Evolutionary conservation across 1,284 basidiomycete genomes (phyloP).

Genomic region (Dichomitus squalens): DNA sequence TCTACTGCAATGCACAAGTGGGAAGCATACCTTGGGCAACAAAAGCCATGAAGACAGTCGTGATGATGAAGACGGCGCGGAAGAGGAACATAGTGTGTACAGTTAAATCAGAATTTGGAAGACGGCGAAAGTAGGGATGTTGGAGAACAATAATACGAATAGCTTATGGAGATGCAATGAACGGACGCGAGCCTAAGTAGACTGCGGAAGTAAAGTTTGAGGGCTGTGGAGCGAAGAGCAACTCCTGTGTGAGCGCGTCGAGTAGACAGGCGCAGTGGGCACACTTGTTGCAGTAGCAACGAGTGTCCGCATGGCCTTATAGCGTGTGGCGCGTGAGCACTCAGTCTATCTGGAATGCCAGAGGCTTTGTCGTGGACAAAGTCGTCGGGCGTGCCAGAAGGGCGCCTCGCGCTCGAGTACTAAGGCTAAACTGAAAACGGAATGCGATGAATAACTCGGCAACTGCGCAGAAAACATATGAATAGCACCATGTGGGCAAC

Average conservation of each 20-base stretch:
- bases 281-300: slow-evolving; percentile 21
- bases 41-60: slow-evolving; percentile 10
- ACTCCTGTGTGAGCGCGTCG: slow-evolving; percentile 10
- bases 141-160: slow-evolving; percentile 18
- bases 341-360: not conserved
- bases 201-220: slow-evolving; percentile 8
- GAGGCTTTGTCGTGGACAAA: slow-evolving; percentile 16
- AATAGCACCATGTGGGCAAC: not conserved
- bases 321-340: not conserved
- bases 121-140: not conserved
- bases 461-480: not conserved
- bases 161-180: slow-evolving; percentile 13
- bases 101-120: not conserved
- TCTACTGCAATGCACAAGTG: too few relatives aligned
- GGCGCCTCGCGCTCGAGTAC: not conserved
- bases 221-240: slow-evolving; percentile 6
- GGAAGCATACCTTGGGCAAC: slow-evolving; percentile 10
- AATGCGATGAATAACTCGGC: slow-evolving; percentile 3
- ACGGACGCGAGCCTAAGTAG: slow-evolving; percentile 13
- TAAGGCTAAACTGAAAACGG: slow-evolving; percentile 13
- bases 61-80: slow-evolving; percentile 19
- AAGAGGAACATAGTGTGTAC: slow-evolving; percentile 18
- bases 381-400: not conserved
- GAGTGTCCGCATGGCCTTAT: slow-evolving; percentile 15
- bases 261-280: slow-evolving; percentile 9